Evolutionary conservation across 78 protist species (phyloP).

Genomic region (Polysphondylium violaceum): DNA sequence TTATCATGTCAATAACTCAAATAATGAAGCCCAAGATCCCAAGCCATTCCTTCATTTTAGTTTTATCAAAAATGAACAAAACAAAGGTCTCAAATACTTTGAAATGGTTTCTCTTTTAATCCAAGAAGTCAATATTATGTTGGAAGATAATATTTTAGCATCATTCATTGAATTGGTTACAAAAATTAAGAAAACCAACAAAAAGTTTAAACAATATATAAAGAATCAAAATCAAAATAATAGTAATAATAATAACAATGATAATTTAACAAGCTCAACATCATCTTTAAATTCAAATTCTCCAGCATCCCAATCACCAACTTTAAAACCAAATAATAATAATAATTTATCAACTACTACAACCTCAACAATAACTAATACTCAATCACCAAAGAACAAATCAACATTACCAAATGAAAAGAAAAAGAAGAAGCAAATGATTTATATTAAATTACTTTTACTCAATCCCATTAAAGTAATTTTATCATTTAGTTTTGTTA

Average conservation of each 20-base stretch:
- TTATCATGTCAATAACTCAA: constrained; percentile 1
- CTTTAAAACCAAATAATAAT: too few relatives aligned
- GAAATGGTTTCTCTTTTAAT: constrained; percentile 44
- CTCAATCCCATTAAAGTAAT: constrained; percentile 80
- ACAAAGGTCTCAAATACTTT: constrained; percentile 52
- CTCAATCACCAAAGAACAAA: background rate
- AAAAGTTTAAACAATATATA: constrained; percentile 10
- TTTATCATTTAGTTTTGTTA: constrained; percentile 75
- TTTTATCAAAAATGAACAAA: constrained; percentile 64
- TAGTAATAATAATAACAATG: background rate
- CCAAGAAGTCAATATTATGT: constrained; percentile 62
- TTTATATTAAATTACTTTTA: constrained; percentile 62
- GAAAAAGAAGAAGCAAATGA: constrained; percentile 43
- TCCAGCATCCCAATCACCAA: background rate
- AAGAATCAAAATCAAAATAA: background rate
- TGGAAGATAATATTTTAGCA: constrained; percentile 60
- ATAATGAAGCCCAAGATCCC: background rate
- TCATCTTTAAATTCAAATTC: background rate
- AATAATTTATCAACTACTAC: background rate
- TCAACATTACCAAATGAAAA: background rate
- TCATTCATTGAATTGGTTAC: constrained; percentile 58
- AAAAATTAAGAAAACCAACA: constrained; percentile 1
- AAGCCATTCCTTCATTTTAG: constrained; percentile 79
- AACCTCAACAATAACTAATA: background rate
- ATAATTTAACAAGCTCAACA: constrained; percentile 5